Evolutionary conservation across 2,329 filamentous ascomycete genomes (phyloP), one percentile per base, ranked within the genome.

Genomic region (Paraphaeosphaeria minitans): DNA sequence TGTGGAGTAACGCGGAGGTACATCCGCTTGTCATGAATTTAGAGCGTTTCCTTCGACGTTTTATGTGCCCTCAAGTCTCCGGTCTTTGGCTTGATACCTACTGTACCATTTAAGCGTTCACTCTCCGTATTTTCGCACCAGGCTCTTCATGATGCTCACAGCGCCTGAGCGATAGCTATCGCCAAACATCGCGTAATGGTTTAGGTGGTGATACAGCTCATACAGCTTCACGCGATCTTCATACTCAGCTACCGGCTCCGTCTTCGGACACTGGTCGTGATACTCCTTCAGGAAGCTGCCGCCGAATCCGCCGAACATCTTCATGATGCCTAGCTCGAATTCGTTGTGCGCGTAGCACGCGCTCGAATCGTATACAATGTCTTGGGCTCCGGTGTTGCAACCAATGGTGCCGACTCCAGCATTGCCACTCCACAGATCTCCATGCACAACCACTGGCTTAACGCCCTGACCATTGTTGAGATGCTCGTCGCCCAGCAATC

Each of bases 381-480:
- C 91, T 66, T 94, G 89, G 65, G 93, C 90, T 0, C 82, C 81
- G 41, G 77, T 77, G 0, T 79, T 77, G 53, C 39, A 60, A 4
- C 73, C 73, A 43, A 96, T 88, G 43, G 80, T 81, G 0, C 90
- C 93, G 3, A 80, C 77, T 12, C 87, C 86, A 51, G 90, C 87
- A 75, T 97, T 97, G 0, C 94, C 94, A 64, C 87, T 90, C 94
- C 94, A 97, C n/a, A 97, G 77, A 78, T 97, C 93, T 0, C 94
- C 94, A 71, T 98, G 94, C 0, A 97, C 82, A 6, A 96, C 85
- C 0, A 95, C 93, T 0, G 93, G 92, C n/a, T 75, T 80, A 27
- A 95, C 82, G 0, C 83, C 84, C 49, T 85, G 79, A 4, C 84
- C 83, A 60, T 79, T 80, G 42, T 85, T 86, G 12, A 96, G 75